phyloP scores from a whole-genome alignment of 495 filamentous ascomycete species.

The Echria macrotheca region DNA sequence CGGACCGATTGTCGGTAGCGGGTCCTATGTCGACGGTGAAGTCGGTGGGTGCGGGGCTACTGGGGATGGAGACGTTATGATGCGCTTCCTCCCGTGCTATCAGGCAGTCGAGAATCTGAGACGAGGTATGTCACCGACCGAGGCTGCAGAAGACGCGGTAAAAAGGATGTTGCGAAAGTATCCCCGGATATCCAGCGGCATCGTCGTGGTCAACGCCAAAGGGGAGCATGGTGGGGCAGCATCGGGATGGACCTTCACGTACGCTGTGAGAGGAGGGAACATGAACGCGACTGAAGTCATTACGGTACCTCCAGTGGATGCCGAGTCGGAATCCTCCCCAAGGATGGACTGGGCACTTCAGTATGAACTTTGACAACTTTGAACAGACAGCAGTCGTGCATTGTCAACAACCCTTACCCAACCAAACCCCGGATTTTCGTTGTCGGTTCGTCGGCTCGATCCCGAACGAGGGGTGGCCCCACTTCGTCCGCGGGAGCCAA shows the following conservation, averaged over 20 bases:
- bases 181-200: constrained; percentile 36
- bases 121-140: constrained; percentile 34
- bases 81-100: constrained; percentile 47
- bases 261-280: constrained; percentile 36
- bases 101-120: constrained; percentile 45
- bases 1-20: constrained; percentile 43
- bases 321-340: not conserved
- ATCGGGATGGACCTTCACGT: constrained; percentile 44
- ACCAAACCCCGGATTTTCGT: constrained; percentile 24
- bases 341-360: not conserved
- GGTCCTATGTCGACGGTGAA: constrained; percentile 45
- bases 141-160: constrained; percentile 42
- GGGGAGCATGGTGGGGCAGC: constrained; percentile 42
- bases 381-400: not conserved
- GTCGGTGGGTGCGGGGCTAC: constrained; percentile 47
- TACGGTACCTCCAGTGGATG: constrained; percentile 28
- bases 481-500: constrained; percentile 6
- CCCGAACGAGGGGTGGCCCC: not conserved
- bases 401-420: constrained; percentile 6
- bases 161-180: constrained; percentile 40
- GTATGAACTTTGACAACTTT: not conserved
- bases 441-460: not conserved
- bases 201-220: constrained; percentile 39
- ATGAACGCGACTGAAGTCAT: constrained; percentile 40
- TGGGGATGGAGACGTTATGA: constrained; percentile 48